Evolutionary conservation across 1,284 basidiomycete genomes (phyloP).

Genomic region (Inonotus obliquus): DNA sequence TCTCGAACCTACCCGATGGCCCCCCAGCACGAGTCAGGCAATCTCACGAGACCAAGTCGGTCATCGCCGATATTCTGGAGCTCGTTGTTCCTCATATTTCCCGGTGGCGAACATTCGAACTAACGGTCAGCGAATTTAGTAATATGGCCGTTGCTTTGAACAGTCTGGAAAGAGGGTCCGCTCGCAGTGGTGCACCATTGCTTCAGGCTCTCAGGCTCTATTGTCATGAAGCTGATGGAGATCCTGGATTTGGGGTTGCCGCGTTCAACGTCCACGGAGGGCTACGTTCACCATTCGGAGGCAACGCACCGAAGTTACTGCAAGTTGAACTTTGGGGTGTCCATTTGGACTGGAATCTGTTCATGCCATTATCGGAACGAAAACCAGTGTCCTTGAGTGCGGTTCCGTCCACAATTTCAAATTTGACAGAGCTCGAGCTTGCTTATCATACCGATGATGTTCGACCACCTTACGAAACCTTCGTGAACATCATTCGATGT

Average conservation of each 20-base stretch:
- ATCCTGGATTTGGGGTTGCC: slow-evolving; percentile 32
- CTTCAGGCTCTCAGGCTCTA: slow-evolving; percentile 48
- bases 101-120: slow-evolving; percentile 47
- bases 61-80: slow-evolving; percentile 39
- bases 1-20: slow-evolving; percentile 11
- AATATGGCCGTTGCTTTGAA: slow-evolving; percentile 43
- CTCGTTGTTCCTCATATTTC: slow-evolving; percentile 47
- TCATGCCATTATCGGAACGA: slow-evolving; percentile 8
- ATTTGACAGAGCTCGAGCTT: slow-evolving; percentile 47
- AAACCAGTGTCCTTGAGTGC: background rate
- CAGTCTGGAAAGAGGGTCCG: slow-evolving; percentile 31
- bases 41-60: slow-evolving; percentile 16
- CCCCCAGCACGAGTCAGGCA: background rate
- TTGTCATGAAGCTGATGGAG: slow-evolving; percentile 38
- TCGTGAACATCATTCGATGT: slow-evolving; percentile 41
- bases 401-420: slow-evolving; percentile 32
- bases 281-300: slow-evolving; percentile 38
- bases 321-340: slow-evolving; percentile 53
- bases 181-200: slow-evolving; percentile 35
- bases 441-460: slow-evolving; percentile 54
- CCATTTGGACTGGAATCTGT: slow-evolving; percentile 55
- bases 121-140: slow-evolving; percentile 39
- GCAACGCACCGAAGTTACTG: slow-evolving; percentile 48
- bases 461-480: slow-evolving; percentile 47
- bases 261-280: slow-evolving; percentile 31